phyloP scores from a whole-genome alignment of 306 rosid genomes.

The Purshia tridentata region DNA sequence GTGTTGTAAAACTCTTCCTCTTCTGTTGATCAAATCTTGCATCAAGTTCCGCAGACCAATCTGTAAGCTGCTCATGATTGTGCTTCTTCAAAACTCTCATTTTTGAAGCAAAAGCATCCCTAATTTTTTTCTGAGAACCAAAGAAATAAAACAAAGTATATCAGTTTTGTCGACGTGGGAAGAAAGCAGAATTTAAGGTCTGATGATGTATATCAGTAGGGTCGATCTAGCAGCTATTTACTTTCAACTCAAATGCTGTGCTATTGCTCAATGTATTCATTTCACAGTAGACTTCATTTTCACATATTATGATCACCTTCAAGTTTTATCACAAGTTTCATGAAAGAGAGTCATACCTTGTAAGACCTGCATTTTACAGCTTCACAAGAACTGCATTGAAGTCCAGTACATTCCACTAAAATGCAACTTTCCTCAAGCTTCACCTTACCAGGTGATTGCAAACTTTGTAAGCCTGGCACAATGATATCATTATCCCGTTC shows the following conservation, averaged over 20 bases:
- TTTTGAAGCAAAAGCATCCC: conserved; percentile 11
- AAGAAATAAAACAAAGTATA: neutral
- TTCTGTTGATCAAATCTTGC: neutral
- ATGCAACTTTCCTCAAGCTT: conserved; percentile 20
- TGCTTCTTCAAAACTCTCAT: conserved; percentile 6
- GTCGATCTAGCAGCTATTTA: neutral
- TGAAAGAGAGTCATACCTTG: neutral
- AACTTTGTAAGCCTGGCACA: neutral
- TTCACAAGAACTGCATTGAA: conserved; percentile 11
- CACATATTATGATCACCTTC: too few species aligned
- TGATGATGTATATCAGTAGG: too few species aligned
- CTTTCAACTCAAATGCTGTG: neutral
- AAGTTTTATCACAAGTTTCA: neutral
- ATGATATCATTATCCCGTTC: neutral
- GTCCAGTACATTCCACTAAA: neutral
- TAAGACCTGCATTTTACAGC: neutral
- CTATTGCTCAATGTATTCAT: too few species aligned
- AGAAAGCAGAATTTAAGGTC: neutral
- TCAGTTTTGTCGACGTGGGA: neutral
- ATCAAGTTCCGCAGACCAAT: too few species aligned
- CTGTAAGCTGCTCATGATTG: too few species aligned
- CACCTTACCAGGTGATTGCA: neutral
- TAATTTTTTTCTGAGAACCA: conserved; percentile 7
- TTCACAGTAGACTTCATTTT: too few species aligned
- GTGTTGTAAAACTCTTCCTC: neutral